A percentile compares a stretch with the other conserved stretches of the same genome.
Conservation (phyloP, 148 eudicot genomes). For the Rhododendron kiyosumense region DNA sequence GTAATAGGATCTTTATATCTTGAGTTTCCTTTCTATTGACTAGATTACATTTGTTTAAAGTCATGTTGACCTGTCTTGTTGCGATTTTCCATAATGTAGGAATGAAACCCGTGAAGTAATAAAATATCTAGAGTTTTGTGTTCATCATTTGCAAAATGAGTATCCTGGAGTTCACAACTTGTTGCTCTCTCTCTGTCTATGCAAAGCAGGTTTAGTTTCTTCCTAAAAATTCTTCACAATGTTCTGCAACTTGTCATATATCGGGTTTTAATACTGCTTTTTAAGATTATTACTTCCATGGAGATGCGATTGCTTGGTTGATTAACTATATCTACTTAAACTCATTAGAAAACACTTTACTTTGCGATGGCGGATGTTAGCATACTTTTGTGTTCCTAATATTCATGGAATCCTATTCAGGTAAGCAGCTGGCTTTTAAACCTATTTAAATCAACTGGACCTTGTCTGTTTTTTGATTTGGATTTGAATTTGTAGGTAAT, state of each 20-base stretch:
- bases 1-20: background rate
- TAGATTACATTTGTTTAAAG: background rate
- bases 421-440: background rate
- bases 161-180: slow-evolving; percentile 98
- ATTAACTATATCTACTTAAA: background rate
- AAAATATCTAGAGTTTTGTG: slow-evolving; percentile 85
- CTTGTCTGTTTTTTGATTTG: too few species aligned
- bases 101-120: slow-evolving; percentile 98
- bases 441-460: background rate
- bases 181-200: slow-evolving; percentile 70
- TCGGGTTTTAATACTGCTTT: background rate
- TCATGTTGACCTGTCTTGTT: background rate
- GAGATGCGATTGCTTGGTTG: background rate
- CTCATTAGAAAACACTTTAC: background rate
- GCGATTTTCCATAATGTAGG: slow-evolving; percentile 37
- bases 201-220: slow-evolving; percentile 71
- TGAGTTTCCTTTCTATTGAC: background rate
- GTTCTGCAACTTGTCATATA: background rate
- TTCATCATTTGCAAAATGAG: slow-evolving; percentile 82
- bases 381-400: background rate
- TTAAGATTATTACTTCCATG: background rate
- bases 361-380: background rate
- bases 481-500: too few species aligned
- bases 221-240: background rate
- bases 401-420: background rate